Conservation (phyloP, 73 alveolate species). For the Paramecium primaurelia region DNA sequence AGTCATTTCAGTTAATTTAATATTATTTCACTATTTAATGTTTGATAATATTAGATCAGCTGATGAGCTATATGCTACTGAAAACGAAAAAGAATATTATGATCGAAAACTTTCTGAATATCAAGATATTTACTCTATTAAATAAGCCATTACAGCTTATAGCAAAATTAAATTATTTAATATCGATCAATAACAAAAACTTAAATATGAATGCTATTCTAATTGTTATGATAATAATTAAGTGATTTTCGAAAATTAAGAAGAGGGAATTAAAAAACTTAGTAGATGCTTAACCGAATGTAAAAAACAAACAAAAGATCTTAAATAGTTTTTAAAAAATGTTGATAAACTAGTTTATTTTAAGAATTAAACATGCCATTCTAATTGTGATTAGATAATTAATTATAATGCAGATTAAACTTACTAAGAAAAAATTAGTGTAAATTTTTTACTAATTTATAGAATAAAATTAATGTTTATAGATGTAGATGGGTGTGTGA, state of each 20-base stretch:
- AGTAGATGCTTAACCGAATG: not conserved
- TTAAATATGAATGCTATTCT: not conserved
- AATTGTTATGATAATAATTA: not conserved
- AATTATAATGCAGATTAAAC: not conserved
- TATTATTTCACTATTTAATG: not conserved
- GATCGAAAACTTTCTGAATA: not conserved
- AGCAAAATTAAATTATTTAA: not conserved
- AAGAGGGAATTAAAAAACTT: not conserved
- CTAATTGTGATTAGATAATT: not conserved
- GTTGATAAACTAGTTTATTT: not conserved
- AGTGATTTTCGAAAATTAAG: not conserved
- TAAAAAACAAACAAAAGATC: not conserved
- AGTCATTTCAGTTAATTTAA: not conserved
- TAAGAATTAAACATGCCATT: not conserved
- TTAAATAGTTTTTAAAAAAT: constrained; percentile 6
- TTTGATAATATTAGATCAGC: not conserved
- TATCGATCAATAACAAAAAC: not conserved
- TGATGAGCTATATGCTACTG: constrained; percentile 19
- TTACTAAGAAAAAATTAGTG: not conserved
- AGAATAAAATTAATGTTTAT: not conserved
- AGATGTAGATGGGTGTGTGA: not conserved
- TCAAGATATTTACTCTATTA: not conserved
- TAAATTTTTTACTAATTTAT: not conserved
- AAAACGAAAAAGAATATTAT: constrained; percentile 15
- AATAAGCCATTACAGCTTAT: not conserved